A percentile compares a stretch with the other conserved stretches of the same genome.
Evolutionary conservation across 306 rosid species (phyloP).

Genomic region (Lablab purpureus): DNA sequence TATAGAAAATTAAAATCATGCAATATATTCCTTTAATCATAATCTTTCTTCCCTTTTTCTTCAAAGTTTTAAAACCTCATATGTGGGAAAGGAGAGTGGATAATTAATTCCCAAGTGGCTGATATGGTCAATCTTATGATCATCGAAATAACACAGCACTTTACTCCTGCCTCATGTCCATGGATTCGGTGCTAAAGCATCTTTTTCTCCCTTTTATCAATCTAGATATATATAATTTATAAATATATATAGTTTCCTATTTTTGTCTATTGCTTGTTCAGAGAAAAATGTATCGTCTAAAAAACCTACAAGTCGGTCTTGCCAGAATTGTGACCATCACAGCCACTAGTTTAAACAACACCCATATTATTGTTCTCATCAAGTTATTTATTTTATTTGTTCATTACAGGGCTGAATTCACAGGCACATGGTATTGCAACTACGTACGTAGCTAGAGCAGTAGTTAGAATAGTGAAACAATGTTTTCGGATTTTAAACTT

Average conservation of each 20-base stretch:
- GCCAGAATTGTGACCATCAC: constrained; percentile 30
- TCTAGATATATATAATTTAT: background rate
- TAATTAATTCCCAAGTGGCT: constrained; percentile 45
- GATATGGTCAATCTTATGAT: constrained; percentile 52
- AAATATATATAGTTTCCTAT: background rate
- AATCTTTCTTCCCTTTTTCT: background rate
- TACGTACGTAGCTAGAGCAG: constrained; percentile 48
- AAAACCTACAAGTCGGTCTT: constrained; percentile 18
- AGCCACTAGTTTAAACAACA: constrained; percentile 21
- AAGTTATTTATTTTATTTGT: background rate
- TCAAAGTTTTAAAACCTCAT: constrained; percentile 6
- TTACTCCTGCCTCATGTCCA: constrained; percentile 36
- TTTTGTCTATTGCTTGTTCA: background rate
- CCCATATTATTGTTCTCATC: constrained; percentile 26
- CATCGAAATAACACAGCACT: constrained; percentile 34
- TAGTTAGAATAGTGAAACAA: constrained; percentile 48
- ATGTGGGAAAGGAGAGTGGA: constrained; percentile 22
- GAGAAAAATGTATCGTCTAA: constrained; percentile 4
- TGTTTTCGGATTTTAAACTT: constrained; percentile 37
- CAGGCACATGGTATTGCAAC: constrained; percentile 63
- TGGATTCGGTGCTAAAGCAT: constrained; percentile 53
- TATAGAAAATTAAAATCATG: background rate
- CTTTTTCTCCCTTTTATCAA: constrained; percentile 33
- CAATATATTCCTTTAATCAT: background rate
- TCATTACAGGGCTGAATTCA: constrained; percentile 54